Evolutionary conservation across 371 early-diverging fungal genomes (phyloP).

Genomic region (Mucor lusitanicus): DNA sequence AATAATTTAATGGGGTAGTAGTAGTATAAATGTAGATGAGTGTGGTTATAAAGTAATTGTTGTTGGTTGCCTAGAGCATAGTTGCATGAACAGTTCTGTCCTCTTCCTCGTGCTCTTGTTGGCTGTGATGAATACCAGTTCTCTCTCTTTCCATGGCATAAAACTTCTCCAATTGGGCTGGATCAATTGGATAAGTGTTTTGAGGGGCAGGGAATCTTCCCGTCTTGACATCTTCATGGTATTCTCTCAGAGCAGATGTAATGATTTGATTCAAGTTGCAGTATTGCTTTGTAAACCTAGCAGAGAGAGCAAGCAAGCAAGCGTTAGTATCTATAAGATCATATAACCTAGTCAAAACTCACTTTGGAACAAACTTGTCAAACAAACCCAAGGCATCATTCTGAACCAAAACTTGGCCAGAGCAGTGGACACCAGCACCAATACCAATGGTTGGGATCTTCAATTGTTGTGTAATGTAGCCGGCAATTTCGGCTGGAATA

Average conservation of each 20-base stretch:
- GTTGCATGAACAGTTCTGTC: constrained; percentile 16
- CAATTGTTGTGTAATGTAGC: constrained; percentile 74
- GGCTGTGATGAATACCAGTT: constrained; percentile 9
- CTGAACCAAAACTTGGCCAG: constrained; percentile 94
- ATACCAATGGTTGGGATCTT: constrained; percentile 95
- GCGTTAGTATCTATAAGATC: background rate
- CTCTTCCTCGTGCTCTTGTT: constrained; percentile 14
- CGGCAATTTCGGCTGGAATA: constrained; percentile 87
- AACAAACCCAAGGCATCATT: constrained; percentile 88
- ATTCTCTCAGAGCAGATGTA: constrained; percentile 70
- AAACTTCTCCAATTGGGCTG: constrained; percentile 58
- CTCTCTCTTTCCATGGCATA: constrained; percentile 29
- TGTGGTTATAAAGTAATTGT: background rate
- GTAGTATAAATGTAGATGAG: background rate
- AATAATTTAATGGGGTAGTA: background rate
- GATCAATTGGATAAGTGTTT: constrained; percentile 76
- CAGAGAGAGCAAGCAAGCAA: too few species aligned
- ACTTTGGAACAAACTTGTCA: constrained; percentile 81
- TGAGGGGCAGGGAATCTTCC: constrained; percentile 78
- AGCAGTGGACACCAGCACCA: constrained; percentile 86
- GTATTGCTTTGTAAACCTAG: constrained; percentile 89
- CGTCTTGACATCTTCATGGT: constrained; percentile 74
- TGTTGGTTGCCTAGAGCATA: background rate
- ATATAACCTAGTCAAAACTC: constrained; percentile 3
- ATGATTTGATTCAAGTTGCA: constrained; percentile 74